These are phyloP conservation scores for Triticum dicoccoides DNA, from an alignment of 176 grass and related monocot species.

Conservation along the genomic window DNA sequence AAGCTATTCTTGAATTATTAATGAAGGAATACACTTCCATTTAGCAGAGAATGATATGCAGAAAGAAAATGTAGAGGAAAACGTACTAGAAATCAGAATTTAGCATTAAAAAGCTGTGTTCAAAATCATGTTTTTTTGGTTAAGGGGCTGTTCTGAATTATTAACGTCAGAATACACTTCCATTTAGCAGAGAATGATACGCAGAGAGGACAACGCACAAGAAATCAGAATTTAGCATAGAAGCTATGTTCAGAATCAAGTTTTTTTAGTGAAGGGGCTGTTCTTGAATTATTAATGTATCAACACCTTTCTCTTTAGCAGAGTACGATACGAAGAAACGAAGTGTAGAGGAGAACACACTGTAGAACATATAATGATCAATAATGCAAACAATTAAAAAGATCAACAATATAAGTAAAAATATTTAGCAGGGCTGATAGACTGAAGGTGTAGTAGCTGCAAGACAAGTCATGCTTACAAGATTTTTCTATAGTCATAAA, in stretches of 20 bases:
- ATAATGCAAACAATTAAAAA: background rate
- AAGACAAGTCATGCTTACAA: constrained; percentile 51
- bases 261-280: background rate
- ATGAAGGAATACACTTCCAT: no score
- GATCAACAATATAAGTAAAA: background rate
- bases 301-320: background rate
- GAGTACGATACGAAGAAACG: background rate
- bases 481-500: constrained; percentile 48
- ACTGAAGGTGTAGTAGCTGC: constrained; percentile 7
- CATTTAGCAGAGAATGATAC: background rate
- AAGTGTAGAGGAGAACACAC: background rate
- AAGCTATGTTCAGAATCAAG: background rate
- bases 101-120: background rate
- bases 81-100: background rate
- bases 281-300: background rate
- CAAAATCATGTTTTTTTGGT: background rate
- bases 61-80: no score
- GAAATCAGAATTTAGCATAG: background rate
- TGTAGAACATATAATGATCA: background rate
- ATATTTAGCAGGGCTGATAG: background rate
- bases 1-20: no score
- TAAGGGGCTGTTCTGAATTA: background rate
- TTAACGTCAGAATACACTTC: background rate
- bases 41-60: no score
- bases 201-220: no score